A percentile compares a stretch with the other conserved stretches of the same genome.
These are phyloP conservation scores for Phaeosphaeriaceae sp. DNA, from an alignment of 2,329 filamentous ascomycete species.

Conservation along the genomic window DNA sequence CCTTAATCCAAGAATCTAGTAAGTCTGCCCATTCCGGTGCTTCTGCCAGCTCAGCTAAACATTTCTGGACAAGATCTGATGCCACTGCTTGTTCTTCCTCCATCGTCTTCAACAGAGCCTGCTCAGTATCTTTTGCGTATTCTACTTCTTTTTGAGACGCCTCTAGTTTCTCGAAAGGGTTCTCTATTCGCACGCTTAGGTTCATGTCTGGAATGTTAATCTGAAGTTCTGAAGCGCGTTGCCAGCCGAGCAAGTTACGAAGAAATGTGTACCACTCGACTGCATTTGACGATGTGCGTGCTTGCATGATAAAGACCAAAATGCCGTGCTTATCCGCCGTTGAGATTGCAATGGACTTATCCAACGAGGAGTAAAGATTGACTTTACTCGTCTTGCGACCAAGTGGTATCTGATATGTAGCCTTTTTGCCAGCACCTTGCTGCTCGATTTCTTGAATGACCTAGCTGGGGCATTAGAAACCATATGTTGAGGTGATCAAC, in stretches of 20 bases:
- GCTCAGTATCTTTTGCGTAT: constrained; percentile 54
- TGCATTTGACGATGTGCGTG: constrained; percentile 65
- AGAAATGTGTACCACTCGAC: constrained; percentile 75
- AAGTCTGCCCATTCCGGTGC: constrained; percentile 66
- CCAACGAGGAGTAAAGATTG: constrained; percentile 69
- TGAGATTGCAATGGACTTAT: constrained; percentile 72
- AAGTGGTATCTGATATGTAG: constrained; percentile 64
- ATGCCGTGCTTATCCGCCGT: constrained; percentile 60
- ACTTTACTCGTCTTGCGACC: constrained; percentile 61
- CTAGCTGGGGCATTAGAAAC: constrained; percentile 22
- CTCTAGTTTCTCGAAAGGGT: constrained; percentile 64
- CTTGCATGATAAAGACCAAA: constrained; percentile 65
- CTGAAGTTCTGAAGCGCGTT: constrained; percentile 61
- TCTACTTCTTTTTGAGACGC: constrained; percentile 50
- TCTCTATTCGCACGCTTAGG: constrained; percentile 63
- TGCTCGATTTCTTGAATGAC: constrained; percentile 66
- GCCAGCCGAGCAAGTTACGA: constrained; percentile 64
- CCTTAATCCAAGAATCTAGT: constrained; percentile 63
- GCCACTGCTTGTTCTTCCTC: constrained; percentile 63
- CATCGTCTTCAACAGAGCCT: constrained; percentile 53
- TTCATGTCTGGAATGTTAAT: constrained; percentile 69
- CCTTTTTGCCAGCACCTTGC: constrained; percentile 59
- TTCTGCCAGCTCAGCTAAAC: constrained; percentile 64
- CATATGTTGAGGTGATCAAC: not conserved
- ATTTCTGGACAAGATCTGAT: constrained; percentile 61